A percentile compares a stretch with the other conserved stretches of the same genome.
Conservation (phyloP, 352 stramenopile genomes). For the Pythium plurisporium region DNA sequence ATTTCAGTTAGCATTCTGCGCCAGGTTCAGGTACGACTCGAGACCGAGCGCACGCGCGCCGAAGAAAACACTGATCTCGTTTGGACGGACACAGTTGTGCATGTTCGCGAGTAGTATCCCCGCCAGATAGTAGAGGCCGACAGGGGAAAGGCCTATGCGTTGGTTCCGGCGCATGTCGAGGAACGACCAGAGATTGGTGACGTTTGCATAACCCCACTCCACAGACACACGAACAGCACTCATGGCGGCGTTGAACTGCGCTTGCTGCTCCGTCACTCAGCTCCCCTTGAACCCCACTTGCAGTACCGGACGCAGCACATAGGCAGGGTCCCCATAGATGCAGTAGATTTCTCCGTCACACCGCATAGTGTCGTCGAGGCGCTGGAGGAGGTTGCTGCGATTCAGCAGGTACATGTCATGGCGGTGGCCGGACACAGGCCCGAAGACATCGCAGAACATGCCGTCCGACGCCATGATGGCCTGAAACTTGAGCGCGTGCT, state of each 20-base stretch:
- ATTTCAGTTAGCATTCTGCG: too few species aligned
- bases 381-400: neutral
- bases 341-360: neutral
- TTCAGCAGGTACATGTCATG: slow-evolving; percentile 17
- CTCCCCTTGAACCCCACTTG: slow-evolving; percentile 8
- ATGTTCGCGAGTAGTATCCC: neutral
- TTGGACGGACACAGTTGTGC: neutral
- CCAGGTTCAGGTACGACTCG: too few species aligned
- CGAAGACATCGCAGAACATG: slow-evolving; percentile 18
- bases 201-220: slow-evolving; percentile 6
- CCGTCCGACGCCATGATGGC: slow-evolving; percentile 16
- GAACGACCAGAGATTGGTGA: neutral
- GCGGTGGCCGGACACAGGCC: slow-evolving; percentile 6
- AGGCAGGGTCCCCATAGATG: slow-evolving; percentile 7
- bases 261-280: neutral
- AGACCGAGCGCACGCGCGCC: neutral
- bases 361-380: neutral
- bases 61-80: slow-evolving; percentile 1
- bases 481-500: slow-evolving; percentile 26
- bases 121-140: neutral
- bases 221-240: slow-evolving; percentile 8
- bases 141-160: neutral
- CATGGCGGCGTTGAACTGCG: slow-evolving; percentile 4
- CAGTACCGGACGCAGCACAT: neutral
- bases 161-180: neutral